phyloP scores from a whole-genome alignment of 2,329 filamentous ascomycete genomes.

The Rhexocercosporidium sp. region DNA sequence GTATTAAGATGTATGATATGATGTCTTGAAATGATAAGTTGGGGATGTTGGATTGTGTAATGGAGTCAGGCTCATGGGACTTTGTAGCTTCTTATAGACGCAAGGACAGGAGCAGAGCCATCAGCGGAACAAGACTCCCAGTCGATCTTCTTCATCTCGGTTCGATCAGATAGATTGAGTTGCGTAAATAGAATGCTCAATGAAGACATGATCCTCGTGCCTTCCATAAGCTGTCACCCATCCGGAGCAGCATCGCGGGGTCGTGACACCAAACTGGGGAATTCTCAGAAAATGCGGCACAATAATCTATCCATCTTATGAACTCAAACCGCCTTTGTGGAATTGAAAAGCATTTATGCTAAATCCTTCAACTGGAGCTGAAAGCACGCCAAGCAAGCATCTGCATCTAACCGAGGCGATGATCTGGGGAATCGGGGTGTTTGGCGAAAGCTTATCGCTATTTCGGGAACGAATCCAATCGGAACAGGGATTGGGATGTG shows the following conservation, averaged over 20 bases:
- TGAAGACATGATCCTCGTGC: neutral
- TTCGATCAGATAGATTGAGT: neutral
- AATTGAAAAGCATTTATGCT: neutral
- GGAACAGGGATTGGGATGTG: neutral
- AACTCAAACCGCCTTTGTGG: neutral
- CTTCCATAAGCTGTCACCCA: neutral
- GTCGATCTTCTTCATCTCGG: neutral
- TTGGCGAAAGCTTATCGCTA: neutral
- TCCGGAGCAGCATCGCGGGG: neutral
- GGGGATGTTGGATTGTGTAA: neutral
- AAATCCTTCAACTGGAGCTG: neutral
- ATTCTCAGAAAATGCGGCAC: neutral
- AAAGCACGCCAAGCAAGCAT: neutral
- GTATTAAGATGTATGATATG: neutral
- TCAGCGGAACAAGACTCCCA: neutral
- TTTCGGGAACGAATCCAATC: neutral
- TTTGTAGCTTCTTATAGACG: neutral
- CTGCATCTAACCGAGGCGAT: neutral
- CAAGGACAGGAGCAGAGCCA: neutral
- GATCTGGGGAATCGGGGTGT: neutral
- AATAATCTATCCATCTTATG: constrained; percentile 12
- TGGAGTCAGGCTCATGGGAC: neutral
- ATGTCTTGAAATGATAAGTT: neutral
- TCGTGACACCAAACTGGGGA: neutral
- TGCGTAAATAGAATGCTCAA: neutral